Conservation (phyloP, 83 land plant species). For the Diphasiastrum complanatum region DNA sequence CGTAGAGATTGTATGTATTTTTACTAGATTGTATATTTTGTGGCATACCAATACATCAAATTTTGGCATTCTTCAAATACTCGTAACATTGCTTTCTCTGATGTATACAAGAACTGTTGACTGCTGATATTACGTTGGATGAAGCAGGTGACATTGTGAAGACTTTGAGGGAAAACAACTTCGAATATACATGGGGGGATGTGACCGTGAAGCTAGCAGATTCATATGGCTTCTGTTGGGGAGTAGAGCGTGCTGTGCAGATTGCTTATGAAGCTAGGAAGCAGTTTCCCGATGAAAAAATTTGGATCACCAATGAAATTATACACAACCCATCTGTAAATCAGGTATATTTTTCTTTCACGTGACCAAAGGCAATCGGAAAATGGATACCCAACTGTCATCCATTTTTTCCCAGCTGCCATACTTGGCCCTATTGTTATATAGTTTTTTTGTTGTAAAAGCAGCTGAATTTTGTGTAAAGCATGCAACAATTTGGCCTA, state of each 20-base stretch:
- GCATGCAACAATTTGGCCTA: neutral
- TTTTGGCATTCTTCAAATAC: neutral
- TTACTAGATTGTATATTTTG: no score
- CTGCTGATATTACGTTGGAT: conserved; percentile 10
- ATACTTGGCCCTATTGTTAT: neutral
- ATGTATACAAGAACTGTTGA: neutral
- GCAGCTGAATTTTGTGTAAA: neutral
- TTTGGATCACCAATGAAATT: conserved; percentile 93
- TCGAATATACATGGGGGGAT: conserved; percentile 67
- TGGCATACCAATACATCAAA: no score
- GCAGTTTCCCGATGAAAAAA: conserved; percentile 68
- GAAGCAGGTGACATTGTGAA: conserved; percentile 65
- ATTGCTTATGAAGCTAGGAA: conserved; percentile 90
- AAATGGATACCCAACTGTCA: no score
- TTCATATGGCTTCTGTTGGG: conserved; percentile 94
- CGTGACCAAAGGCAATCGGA: neutral
- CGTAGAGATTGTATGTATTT: no score
- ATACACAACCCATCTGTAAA: conserved; percentile 95
- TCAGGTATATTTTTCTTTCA: conserved; percentile 39
- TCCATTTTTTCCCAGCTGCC: neutral
- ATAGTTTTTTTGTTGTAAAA: neutral
- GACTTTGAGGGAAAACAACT: conserved; percentile 71
- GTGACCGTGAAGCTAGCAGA: conserved; percentile 87
- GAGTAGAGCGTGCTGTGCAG: conserved; percentile 91
- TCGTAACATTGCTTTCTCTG: neutral